Conservation (phyloP, 495 filamentous ascomycete species). For the Rhypophila decipiens region DNA sequence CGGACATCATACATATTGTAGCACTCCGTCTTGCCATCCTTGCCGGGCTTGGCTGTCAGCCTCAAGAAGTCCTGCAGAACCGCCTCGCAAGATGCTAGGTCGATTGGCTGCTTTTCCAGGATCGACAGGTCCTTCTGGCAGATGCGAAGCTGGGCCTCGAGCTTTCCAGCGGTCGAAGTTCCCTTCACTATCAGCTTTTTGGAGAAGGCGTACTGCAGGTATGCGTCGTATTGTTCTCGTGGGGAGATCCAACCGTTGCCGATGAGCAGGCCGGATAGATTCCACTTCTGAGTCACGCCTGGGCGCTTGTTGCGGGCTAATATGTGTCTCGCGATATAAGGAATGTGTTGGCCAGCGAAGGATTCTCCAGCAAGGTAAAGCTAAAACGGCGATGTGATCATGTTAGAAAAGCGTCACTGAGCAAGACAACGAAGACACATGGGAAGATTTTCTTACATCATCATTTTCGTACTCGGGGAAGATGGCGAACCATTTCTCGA, state of each 20-base stretch:
- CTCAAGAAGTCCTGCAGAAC: constrained; percentile 65
- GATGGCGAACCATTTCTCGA: constrained; percentile 81
- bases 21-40: constrained; percentile 50
- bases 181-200: constrained; percentile 63
- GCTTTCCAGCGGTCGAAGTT: constrained; percentile 52
- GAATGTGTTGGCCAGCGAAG: constrained; percentile 94
- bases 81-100: constrained; percentile 61
- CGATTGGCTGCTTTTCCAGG: constrained; percentile 56
- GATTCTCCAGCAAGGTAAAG: constrained; percentile 93
- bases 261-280: constrained; percentile 81
- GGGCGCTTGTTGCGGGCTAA: constrained; percentile 67
- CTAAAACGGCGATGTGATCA: constrained; percentile 40
- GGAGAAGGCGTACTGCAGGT: constrained; percentile 71
- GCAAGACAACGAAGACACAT: background rate
- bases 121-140: constrained; percentile 63
- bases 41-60: constrained; percentile 42
- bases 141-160: constrained; percentile 42
- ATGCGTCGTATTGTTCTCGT: constrained; percentile 81
- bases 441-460: constrained; percentile 59
- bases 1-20: constrained; percentile 95
- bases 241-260: constrained; percentile 97
- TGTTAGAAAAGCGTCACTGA: constrained; percentile 2
- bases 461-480: constrained; percentile 92
- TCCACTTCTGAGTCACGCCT: constrained; percentile 53
- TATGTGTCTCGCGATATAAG: constrained; percentile 86